phyloP scores from a whole-genome alignment of 2,329 filamentous ascomycete species.

The Trichoderma cornu-damae region DNA sequence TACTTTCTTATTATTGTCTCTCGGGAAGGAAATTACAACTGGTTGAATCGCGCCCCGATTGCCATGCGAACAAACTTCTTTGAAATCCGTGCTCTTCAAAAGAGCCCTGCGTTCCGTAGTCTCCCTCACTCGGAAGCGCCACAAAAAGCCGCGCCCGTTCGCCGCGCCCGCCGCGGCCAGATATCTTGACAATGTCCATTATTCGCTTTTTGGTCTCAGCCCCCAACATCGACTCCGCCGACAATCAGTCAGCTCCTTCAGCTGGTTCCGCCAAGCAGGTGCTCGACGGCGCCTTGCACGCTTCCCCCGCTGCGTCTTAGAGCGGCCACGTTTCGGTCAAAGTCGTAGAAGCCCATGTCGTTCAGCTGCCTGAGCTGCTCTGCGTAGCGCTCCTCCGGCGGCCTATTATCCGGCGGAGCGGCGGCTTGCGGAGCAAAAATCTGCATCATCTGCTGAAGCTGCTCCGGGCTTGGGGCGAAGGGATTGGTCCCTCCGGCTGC shows the following conservation, averaged over 20 bases:
- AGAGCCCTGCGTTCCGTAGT: not conserved
- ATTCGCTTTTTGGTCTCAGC: not conserved
- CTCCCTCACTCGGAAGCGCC: not conserved
- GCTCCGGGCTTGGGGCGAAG: slow-evolving; percentile 50
- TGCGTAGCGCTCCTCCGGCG: slow-evolving; percentile 89
- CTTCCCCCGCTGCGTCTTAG: slow-evolving; percentile 84
- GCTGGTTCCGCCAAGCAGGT: slow-evolving; percentile 49
- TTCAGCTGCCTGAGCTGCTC: slow-evolving; percentile 89
- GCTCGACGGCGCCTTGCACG: slow-evolving; percentile 85
- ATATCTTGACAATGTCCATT: not conserved
- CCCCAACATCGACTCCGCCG: not conserved
- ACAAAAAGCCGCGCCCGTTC: not conserved
- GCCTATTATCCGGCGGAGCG: slow-evolving; percentile 70
- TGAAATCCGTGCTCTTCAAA: not conserved
- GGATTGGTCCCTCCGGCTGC: slow-evolving; percentile 33
- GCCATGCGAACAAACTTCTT: slow-evolving; percentile 15
- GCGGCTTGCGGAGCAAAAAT: slow-evolving; percentile 38
- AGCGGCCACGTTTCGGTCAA: slow-evolving; percentile 86
- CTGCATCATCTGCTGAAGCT: slow-evolving; percentile 51
- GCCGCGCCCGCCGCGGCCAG: not conserved
- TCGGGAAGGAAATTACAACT: slow-evolving; percentile 9
- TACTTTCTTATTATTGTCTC: slow-evolving; percentile 5
- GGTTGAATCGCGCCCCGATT: slow-evolving; percentile 14
- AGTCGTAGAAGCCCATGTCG: slow-evolving; percentile 98
- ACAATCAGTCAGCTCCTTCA: slow-evolving; percentile 14